These are phyloP conservation scores for Macaranga tanarius DNA, from an alignment of 441 rosid species.

Conservation along the genomic window DNA sequence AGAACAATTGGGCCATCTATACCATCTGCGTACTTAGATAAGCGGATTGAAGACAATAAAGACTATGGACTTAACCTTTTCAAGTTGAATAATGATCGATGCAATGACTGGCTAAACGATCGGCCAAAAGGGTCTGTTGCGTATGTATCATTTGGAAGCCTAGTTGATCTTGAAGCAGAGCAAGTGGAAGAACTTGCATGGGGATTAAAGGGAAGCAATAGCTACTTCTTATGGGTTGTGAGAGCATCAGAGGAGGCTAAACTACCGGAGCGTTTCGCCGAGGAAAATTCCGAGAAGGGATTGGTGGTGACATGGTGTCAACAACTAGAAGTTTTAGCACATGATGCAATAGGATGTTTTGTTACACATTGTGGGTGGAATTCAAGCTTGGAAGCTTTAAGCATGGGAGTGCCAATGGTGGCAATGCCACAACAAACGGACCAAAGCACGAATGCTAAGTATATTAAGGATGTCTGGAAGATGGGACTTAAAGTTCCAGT, in stretches of 20 bases:
- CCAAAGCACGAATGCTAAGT: constrained; percentile 47
- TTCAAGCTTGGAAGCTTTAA: constrained; percentile 48
- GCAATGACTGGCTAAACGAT: constrained; percentile 46
- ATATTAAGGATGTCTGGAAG: constrained; percentile 48
- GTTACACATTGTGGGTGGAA: constrained; percentile 57
- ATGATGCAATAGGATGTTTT: constrained; percentile 44
- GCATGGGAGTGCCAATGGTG: constrained; percentile 55
- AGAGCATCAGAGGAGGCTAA: constrained; percentile 41
- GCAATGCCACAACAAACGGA: constrained; percentile 57
- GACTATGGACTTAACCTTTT: constrained; percentile 40
- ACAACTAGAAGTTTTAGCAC: constrained; percentile 43
- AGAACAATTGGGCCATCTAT: constrained; percentile 31
- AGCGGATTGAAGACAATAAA: constrained; percentile 28
- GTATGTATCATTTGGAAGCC: constrained; percentile 54
- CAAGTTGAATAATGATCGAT: constrained; percentile 30
- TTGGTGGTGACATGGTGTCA: constrained; percentile 46
- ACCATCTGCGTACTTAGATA: constrained; percentile 38
- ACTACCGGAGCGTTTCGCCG: constrained; percentile 33
- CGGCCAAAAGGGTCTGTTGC: constrained; percentile 40
- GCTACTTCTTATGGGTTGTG: constrained; percentile 46
- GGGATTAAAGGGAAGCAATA: constrained; percentile 34
- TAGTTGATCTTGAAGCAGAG: constrained; percentile 30
- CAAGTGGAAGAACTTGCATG: constrained; percentile 48
- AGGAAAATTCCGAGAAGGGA: constrained; percentile 31
- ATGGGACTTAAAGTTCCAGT: constrained; percentile 40